phyloP scores from a whole-genome alignment of 2,329 filamentous ascomycete genomes.

The Cladosporium austrohemisphaericum region DNA sequence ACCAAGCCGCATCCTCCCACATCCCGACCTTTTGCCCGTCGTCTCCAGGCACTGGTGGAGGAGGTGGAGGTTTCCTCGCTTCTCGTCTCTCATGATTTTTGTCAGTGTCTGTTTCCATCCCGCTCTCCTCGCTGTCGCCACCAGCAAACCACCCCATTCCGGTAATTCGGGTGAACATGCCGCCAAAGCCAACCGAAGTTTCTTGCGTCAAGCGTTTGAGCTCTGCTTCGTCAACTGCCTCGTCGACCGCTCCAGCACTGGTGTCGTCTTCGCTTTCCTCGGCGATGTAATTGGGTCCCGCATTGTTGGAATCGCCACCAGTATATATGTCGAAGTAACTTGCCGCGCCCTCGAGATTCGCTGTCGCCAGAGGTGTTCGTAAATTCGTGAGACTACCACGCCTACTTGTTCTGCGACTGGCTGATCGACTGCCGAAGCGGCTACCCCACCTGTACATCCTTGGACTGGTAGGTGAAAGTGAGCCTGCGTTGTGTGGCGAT shows the following conservation, averaged over 20 bases:
- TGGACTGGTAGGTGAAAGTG: slow-evolving; percentile 4
- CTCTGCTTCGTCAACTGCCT: slow-evolving; percentile 50
- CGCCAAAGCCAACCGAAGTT: slow-evolving; percentile 53
- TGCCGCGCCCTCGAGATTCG: slow-evolving; percentile 16
- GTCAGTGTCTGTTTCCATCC: slow-evolving; percentile 20
- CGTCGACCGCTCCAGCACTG: slow-evolving; percentile 23
- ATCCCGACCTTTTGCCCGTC: slow-evolving; percentile 43
- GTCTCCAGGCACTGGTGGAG: slow-evolving; percentile 36
- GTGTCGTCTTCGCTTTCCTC: slow-evolving; percentile 35
- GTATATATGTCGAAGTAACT: slow-evolving; percentile 31
- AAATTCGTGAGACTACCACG: slow-evolving; percentile 37
- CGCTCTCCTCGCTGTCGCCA: slow-evolving; percentile 24
- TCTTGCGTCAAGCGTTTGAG: slow-evolving; percentile 50
- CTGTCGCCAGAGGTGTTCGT: slow-evolving; percentile 30
- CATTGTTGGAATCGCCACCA: background rate
- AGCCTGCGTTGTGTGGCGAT: background rate
- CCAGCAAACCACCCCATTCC: slow-evolving; percentile 9
- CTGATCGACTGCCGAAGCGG: slow-evolving; percentile 35
- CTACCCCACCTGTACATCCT: slow-evolving; percentile 26
- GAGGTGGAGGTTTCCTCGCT: slow-evolving; percentile 21
- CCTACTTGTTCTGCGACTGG: slow-evolving; percentile 38
- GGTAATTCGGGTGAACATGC: slow-evolving; percentile 34
- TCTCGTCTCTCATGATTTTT: slow-evolving; percentile 33
- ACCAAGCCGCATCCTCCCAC: slow-evolving; percentile 58
- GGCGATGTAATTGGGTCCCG: slow-evolving; percentile 49